Percentiles rank a stretch among this genome's conserved stretches.
phyloP scores from a whole-genome alignment of 371 early-diverging fungal genomes.

The Mucor lusitanicus region DNA sequence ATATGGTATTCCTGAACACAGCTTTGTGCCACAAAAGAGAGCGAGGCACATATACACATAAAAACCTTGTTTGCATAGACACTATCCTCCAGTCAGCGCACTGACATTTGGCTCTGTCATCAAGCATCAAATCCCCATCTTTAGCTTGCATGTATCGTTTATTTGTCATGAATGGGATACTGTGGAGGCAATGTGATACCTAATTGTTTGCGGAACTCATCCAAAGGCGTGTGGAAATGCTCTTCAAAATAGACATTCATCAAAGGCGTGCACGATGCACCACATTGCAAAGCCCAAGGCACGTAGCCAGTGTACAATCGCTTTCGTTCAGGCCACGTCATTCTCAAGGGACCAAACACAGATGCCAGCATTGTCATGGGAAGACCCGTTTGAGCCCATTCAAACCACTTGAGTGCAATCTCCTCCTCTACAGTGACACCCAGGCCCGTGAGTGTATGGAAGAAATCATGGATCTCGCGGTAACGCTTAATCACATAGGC shows the following conservation, averaged over 20 bases:
- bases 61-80: no score
- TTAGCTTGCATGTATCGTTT: not conserved
- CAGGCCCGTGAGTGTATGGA: conserved; percentile 86
- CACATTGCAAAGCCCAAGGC: conserved; percentile 95
- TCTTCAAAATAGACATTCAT: conserved; percentile 92
- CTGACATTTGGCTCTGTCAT: no score
- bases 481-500: conserved; percentile 94
- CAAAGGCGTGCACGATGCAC: conserved; percentile 67
- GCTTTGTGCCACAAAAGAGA: not conserved
- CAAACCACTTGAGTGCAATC: conserved; percentile 94
- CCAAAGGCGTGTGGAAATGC: conserved; percentile 69
- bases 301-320: conserved; percentile 72
- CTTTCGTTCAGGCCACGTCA: conserved; percentile 60
- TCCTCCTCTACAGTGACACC: conserved; percentile 90
- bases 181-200: conserved; percentile 54
- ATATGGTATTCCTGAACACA: not conserved
- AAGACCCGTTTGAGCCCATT: conserved; percentile 86
- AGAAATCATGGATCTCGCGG: conserved; percentile 94
- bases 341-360: conserved; percentile 77
- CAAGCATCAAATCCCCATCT: no score
- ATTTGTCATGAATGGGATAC: conserved; percentile 4
- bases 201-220: conserved; percentile 69
- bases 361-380: conserved; percentile 88
- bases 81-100: no score
- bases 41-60: no score